phyloP scores from a whole-genome alignment of 768 basidiomycete genomes.

The Dioszegia aurantiaca region DNA sequence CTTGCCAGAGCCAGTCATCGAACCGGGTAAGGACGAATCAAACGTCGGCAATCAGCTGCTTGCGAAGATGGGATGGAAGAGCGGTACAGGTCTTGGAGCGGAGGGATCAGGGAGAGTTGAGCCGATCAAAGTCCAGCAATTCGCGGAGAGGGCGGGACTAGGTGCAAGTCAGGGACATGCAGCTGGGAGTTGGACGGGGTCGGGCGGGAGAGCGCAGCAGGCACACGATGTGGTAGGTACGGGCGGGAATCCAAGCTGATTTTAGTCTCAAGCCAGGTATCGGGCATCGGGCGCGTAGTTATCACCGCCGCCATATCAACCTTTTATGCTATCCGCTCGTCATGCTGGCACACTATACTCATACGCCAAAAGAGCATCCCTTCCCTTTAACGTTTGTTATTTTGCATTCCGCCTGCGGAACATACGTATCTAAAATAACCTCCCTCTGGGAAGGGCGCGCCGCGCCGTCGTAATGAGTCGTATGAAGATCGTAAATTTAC shows the following conservation, averaged over 20 bases:
- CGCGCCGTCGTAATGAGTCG: too few species aligned
- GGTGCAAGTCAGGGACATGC: constrained; percentile 88
- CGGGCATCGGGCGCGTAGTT: neutral
- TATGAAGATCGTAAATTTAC: too few species aligned
- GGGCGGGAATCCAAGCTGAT: neutral
- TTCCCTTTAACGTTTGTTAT: too few species aligned
- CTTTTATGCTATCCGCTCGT: too few species aligned
- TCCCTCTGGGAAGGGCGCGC: too few species aligned
- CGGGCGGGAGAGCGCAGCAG: constrained; percentile 36
- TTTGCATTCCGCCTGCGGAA: too few species aligned
- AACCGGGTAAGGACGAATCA: constrained; percentile 72
- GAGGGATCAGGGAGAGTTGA: constrained; percentile 80
- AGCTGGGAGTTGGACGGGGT: constrained; percentile 37
- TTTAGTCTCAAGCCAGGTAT: constrained; percentile 5
- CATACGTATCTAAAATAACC: too few species aligned
- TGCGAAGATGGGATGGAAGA: constrained; percentile 98
- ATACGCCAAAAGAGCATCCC: too few species aligned
- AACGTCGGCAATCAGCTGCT: constrained; percentile 91
- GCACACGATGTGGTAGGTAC: constrained; percentile 44
- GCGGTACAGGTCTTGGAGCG: constrained; percentile 79
- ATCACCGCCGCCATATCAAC: too few species aligned
- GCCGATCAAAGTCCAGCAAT: constrained; percentile 74
- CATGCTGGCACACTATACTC: too few species aligned
- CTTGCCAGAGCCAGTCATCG: constrained; percentile 62
- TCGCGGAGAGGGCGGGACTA: constrained; percentile 79